Conservation (phyloP, 192 early-diverging fungal species). For the Phlyctochytrium bullatum region DNA sequence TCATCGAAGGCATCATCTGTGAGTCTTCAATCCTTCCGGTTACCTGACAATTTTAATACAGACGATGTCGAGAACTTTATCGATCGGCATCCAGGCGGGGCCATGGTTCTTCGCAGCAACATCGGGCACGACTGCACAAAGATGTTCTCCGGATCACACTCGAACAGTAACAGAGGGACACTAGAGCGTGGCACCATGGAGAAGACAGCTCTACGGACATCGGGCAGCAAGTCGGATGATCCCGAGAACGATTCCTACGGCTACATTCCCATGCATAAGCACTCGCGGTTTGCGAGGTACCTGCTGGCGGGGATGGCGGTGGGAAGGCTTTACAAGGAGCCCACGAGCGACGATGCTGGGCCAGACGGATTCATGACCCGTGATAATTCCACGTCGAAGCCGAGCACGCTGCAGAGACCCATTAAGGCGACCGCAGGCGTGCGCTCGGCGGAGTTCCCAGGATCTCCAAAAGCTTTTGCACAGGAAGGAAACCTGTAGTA, state of each 20-base stretch:
- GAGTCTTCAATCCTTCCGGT: conserved; percentile 4
- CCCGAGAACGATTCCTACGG: background rate
- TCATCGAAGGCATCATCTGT: conserved; percentile 38
- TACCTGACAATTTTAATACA: background rate
- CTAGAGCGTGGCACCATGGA: background rate
- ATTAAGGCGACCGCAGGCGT: too few relatives aligned
- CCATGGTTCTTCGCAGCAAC: background rate
- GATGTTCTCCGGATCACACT: conserved; percentile 14
- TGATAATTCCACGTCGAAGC: too few relatives aligned
- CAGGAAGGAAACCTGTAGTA: too few relatives aligned
- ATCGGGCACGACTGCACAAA: conserved; percentile 31
- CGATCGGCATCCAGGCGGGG: conserved; percentile 27
- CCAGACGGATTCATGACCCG: too few relatives aligned
- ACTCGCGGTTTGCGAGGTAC: conserved; percentile 32
- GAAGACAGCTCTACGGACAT: background rate
- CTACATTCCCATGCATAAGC: conserved; percentile 13
- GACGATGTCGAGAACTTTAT: conserved; percentile 32
- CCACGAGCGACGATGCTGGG: conserved; percentile 4
- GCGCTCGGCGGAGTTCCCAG: too few relatives aligned
- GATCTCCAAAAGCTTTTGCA: too few relatives aligned
- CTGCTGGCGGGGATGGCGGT: conserved; percentile 28
- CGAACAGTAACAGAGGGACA: conserved; percentile 3
- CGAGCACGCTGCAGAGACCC: too few relatives aligned
- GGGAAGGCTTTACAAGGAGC: conserved; percentile 21
- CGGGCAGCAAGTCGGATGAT: background rate